Evolutionary conservation across 371 early-diverging fungal genomes (phyloP).

Genomic region (Saksenaea oblongispora): DNA sequence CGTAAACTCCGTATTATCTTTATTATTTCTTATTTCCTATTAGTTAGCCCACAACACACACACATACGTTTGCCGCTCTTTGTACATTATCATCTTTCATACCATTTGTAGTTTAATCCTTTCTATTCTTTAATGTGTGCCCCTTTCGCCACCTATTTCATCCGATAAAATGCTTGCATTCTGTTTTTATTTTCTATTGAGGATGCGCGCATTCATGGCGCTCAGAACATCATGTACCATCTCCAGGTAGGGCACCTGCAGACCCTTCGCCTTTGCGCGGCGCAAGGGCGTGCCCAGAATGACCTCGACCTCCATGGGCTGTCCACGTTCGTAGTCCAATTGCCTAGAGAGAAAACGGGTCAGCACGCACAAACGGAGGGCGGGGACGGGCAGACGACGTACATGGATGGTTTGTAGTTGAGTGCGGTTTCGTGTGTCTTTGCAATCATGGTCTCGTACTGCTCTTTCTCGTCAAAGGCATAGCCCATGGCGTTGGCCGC

Average conservation of each 20-base stretch:
- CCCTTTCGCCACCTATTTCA: no score
- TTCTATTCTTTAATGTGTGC: not conserved
- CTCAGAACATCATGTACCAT: conserved; percentile 35
- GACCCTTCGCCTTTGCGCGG: conserved; percentile 52
- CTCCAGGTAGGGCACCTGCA: conserved; percentile 49
- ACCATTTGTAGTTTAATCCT: not conserved
- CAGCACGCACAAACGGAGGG: no score
- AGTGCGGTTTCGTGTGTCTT: conserved; percentile 48
- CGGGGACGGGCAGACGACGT: no score
- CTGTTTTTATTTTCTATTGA: not conserved
- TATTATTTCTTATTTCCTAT: not conserved
- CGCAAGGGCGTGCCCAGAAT: conserved; percentile 65
- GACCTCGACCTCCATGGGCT: conserved; percentile 68
- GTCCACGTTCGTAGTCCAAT: conserved; percentile 59
- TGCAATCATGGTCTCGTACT: conserved; percentile 46
- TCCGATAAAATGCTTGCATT: not conserved
- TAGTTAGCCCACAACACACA: not conserved
- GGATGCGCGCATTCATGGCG: conserved; percentile 14
- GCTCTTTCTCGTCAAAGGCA: conserved; percentile 42
- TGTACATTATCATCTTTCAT: not conserved
- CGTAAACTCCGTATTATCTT: not conserved
- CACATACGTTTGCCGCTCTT: not conserved
- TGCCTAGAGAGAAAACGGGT: conserved; percentile 20
- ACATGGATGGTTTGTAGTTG: conserved; percentile 69
- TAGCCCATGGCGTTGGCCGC: conserved; percentile 57